Conservation (phyloP, 2,329 filamentous ascomycete genomes). For the Penicillium capsulatum region DNA sequence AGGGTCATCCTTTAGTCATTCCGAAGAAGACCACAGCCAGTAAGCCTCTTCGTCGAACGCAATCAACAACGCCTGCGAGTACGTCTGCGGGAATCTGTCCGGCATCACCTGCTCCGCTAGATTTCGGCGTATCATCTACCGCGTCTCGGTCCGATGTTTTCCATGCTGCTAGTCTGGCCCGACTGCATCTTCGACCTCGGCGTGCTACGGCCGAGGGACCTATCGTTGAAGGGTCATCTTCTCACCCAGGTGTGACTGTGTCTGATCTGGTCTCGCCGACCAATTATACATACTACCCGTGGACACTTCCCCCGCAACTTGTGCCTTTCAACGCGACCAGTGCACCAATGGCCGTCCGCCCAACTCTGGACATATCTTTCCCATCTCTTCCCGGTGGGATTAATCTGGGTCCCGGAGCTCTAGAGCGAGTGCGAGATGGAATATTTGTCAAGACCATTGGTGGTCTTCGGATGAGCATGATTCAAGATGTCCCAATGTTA, state of each 20-base stretch:
- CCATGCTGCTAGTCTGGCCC: constrained; percentile 79
- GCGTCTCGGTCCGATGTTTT: constrained; percentile 78
- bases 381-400: constrained; percentile 52
- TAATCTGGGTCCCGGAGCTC: constrained; percentile 42
- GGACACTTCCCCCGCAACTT: constrained; percentile 76
- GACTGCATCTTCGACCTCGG: constrained; percentile 69
- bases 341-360: constrained; percentile 63
- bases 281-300: constrained; percentile 85
- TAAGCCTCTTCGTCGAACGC: constrained; percentile 9
- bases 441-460: constrained; percentile 59
- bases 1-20: constrained; percentile 88
- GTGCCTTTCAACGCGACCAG: constrained; percentile 76
- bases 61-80: constrained; percentile 8
- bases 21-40: constrained; percentile 48
- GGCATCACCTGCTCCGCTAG: constrained; percentile 53
- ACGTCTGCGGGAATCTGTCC: constrained; percentile 59
- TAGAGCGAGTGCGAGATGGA: constrained; percentile 57
- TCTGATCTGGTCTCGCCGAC: constrained; percentile 57
- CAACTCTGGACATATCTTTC: constrained; percentile 68
- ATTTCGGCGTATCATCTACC: constrained; percentile 72
- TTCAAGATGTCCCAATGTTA: constrained; percentile 42
- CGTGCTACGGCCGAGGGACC: constrained; percentile 55
- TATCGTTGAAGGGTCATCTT: constrained; percentile 51
- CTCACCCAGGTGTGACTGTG: constrained; percentile 54
- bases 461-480: constrained; percentile 53